These are phyloP conservation scores for Mucor velutinosus DNA, from an alignment of 371 early-diverging fungal genomes.

Conservation along the genomic window DNA sequence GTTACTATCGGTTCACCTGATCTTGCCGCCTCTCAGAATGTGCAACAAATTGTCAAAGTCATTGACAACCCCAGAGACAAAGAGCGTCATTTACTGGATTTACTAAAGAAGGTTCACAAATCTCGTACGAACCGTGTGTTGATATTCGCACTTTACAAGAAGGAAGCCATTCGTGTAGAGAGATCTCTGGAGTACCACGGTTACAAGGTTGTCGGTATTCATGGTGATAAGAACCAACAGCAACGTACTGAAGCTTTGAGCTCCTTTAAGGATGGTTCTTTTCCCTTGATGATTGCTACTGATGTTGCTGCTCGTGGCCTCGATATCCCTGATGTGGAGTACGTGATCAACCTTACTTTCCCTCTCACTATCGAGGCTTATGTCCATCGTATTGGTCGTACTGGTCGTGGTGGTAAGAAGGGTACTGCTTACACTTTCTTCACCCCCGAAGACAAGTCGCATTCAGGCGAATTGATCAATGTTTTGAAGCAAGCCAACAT, in stretches of 20 bases:
- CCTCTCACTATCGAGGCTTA: constrained; percentile 95
- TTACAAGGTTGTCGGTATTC: constrained; percentile 84
- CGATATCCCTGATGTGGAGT: constrained; percentile 96
- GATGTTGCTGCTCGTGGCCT: constrained; percentile 97
- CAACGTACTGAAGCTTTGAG: constrained; percentile 72
- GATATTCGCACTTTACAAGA: constrained; percentile 94
- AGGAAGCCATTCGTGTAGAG: constrained; percentile 88
- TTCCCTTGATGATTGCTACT: constrained; percentile 87
- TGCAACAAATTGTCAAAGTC: constrained; percentile 95
- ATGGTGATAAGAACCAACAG: constrained; percentile 81
- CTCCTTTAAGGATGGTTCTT: constrained; percentile 72
- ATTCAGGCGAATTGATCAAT: constrained; percentile 87
- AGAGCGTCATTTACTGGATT: constrained; percentile 77
- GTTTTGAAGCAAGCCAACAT: constrained; percentile 89
- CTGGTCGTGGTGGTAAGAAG: constrained; percentile 92
- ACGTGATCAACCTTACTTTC: constrained; percentile 98
- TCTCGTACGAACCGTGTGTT: constrained; percentile 79
- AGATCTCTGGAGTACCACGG: constrained; percentile 69
- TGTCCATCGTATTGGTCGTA: constrained; percentile 95
- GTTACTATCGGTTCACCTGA: constrained; percentile 95
- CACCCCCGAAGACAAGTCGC: constrained; percentile 91
- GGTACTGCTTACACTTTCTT: constrained; percentile 96
- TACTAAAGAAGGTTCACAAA: constrained; percentile 83
- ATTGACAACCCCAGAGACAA: constrained; percentile 68
- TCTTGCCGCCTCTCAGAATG: constrained; percentile 87